Base-by-base conservation (phyloP, 2,329 filamentous ascomycete genomes). In the Moelleriella libera region DNA sequence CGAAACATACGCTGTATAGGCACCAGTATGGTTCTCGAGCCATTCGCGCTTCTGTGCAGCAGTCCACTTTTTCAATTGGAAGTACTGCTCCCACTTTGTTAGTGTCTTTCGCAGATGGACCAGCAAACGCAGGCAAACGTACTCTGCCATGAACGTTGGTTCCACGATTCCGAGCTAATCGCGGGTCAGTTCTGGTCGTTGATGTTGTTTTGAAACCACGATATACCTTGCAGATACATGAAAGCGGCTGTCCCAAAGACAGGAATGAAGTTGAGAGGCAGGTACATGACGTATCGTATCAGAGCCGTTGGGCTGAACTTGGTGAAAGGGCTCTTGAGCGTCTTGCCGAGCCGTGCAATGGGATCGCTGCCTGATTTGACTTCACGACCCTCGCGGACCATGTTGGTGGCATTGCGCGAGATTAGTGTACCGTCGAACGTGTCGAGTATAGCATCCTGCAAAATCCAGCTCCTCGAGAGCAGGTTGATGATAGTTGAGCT, bases 241-340 rank as follows among this genome's bases (percentile, higher is more conserved):
- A 94, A 97, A 5, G 88, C 68, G 6, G 81, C 68, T 0, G 89
- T 95, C 5, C 90, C 90, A 14, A 95, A 78, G 0, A 96, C 75
- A 0, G 90, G 90, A 46, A 97, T 88, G 60, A 95, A 88, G 68
- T 96, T 97, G 51, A 97, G 73, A 9, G 90, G 89, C 41, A 95
- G 71, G 61, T 94, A 92, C 67, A 96, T 77, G 52, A 94, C 60
- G 57, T 90, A 90, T 51, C 86, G 74, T 40, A 95, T 68, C 43
- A 95, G 64, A 6, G 82, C 80, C 56, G 71, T 77, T 30, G 72
- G 71, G 30, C 72, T 73, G 55, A 77, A 78, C 51, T 69, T 71
- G 28, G 70, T 65, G 53, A 82, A 78, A 0, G 77, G 76, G 44
- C 56, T 74, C 62, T 76, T 79, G 47, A 80, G 53, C 6, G 77